phyloP scores from a whole-genome alignment of 2,329 filamentous ascomycete genomes.

The Alternaria arbusti region DNA sequence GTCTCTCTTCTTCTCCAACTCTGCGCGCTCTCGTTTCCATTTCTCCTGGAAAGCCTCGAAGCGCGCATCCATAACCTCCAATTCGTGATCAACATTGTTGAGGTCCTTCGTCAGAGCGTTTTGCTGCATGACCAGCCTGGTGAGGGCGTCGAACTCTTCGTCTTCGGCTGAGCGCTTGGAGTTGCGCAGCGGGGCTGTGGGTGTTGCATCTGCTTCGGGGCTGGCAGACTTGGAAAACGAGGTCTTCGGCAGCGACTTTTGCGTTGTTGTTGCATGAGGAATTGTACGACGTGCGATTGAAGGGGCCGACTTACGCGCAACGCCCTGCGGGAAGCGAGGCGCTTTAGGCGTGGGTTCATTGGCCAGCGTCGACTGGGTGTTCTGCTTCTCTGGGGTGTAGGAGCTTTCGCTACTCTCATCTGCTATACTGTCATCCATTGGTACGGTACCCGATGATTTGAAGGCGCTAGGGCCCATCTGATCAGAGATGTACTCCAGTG shows the following conservation, averaged over 20 bases:
- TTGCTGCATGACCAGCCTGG: conserved; percentile 5
- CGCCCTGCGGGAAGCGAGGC: not conserved
- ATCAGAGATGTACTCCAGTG: conserved; percentile 9
- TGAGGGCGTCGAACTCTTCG: conserved; percentile 9
- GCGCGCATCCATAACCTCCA: conserved; percentile 7
- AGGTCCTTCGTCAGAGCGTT: conserved; percentile 12
- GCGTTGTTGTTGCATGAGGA: not conserved
- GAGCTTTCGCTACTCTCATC: not conserved
- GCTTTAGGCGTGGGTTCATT: not conserved
- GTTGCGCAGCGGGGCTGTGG: not conserved
- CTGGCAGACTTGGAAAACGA: not conserved
- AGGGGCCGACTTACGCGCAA: conserved; percentile 1
- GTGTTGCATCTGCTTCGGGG: not conserved
- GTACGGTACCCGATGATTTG: not conserved
- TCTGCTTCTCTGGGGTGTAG: not conserved
- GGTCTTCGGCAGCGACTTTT: not conserved
- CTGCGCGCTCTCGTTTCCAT: conserved; percentile 1
- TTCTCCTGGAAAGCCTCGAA: conserved; percentile 6
- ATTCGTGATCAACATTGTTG: conserved; percentile 7
- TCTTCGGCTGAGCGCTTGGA: conserved; percentile 18
- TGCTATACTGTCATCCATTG: not conserved
- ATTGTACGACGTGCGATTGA: not conserved
- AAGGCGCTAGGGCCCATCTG: conserved; percentile 14
- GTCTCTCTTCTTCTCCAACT: not conserved
- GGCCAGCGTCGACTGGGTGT: conserved; percentile 2